A percentile compares a stretch with the other conserved stretches of the same genome.
Conservation (phyloP, 2,329 filamentous ascomycete species). For the Aspergillus intermedius region DNA sequence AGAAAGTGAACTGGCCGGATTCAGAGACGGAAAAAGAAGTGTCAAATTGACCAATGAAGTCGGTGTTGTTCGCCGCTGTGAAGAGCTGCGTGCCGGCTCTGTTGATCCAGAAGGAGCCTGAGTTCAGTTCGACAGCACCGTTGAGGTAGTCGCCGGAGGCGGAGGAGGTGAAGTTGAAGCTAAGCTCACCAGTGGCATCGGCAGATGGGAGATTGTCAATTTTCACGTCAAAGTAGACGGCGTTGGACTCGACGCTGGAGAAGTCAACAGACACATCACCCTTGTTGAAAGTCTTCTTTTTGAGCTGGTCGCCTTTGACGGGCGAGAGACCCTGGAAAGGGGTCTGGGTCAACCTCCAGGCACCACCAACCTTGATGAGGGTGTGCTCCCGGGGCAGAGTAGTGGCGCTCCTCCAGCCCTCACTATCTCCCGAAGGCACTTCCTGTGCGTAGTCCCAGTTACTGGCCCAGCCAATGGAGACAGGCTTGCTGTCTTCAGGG, state of each 20-base stretch:
- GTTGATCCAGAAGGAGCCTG: slow-evolving; percentile 47
- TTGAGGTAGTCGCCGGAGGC: slow-evolving; percentile 44
- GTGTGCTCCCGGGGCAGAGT: slow-evolving; percentile 48
- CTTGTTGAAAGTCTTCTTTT: slow-evolving; percentile 27
- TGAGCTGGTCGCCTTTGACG: slow-evolving; percentile 37
- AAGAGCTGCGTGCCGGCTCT: slow-evolving; percentile 46
- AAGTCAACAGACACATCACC: slow-evolving; percentile 47
- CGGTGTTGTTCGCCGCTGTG: slow-evolving; percentile 38
- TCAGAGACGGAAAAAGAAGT: slow-evolving; percentile 15
- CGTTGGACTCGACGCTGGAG: slow-evolving; percentile 43
- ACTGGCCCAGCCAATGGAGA: slow-evolving; percentile 52
- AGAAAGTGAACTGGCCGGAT: slow-evolving; percentile 36
- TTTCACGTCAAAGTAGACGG: slow-evolving; percentile 51
- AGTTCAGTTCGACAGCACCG: slow-evolving; percentile 46
- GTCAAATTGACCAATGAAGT: slow-evolving; percentile 52
- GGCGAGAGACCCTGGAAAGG: slow-evolving; percentile 44
- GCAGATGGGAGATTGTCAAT: slow-evolving; percentile 38
- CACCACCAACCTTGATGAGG: slow-evolving; percentile 45
- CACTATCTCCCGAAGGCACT: slow-evolving; percentile 47
- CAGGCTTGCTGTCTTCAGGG: slow-evolving; percentile 32
- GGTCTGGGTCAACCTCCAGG: slow-evolving; percentile 47
- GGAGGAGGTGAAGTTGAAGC: slow-evolving; percentile 49
- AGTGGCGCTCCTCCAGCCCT: slow-evolving; percentile 51
- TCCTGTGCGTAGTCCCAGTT: slow-evolving; percentile 55
- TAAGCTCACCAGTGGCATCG: slow-evolving; percentile 37